Percentiles rank a stretch among this genome's conserved stretches.
phyloP scores from a whole-genome alignment of 257 asterid species.

The Nicotiana tomentosiformis region DNA sequence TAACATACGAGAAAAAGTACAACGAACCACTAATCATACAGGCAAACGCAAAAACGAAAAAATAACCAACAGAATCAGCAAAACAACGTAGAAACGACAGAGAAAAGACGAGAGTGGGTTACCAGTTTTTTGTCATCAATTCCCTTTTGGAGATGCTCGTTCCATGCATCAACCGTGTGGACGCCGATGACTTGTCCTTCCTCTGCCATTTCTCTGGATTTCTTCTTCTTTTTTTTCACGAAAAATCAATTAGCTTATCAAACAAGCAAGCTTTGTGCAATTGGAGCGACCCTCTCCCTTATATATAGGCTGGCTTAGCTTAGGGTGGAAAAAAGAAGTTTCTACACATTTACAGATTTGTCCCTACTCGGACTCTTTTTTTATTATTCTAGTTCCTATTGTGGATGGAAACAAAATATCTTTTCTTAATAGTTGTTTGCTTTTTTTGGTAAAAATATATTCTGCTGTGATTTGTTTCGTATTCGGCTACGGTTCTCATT shows the following conservation, averaged over 20 bases:
- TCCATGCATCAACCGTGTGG: constrained; percentile 68
- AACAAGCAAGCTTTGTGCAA: not conserved
- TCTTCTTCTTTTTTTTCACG: not conserved
- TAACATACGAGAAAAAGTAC: not conserved
- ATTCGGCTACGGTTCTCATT: too few species aligned
- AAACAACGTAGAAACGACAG: not conserved
- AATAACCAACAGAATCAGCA: not conserved
- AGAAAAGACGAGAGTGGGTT: not conserved
- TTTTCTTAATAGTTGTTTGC: not conserved
- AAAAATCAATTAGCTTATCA: not conserved
- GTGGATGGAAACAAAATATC: not conserved
- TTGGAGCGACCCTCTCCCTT: not conserved
- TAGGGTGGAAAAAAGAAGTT: too few species aligned
- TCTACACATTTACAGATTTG: not conserved
- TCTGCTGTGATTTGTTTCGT: too few species aligned
- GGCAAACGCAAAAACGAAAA: not conserved
- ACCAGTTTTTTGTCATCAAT: constrained; percentile 58
- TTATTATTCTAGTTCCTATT: not conserved
- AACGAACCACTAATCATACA: not conserved
- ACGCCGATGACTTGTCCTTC: constrained; percentile 79
- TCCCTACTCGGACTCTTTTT: not conserved
- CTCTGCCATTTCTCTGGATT: constrained; percentile 32
- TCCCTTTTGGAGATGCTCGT: constrained; percentile 62
- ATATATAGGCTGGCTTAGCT: not conserved
- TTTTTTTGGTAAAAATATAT: not conserved